Evolutionary conservation across 2,329 filamentous ascomycete species (phyloP).

Genomic region (Pyricularia pennisetigena): DNA sequence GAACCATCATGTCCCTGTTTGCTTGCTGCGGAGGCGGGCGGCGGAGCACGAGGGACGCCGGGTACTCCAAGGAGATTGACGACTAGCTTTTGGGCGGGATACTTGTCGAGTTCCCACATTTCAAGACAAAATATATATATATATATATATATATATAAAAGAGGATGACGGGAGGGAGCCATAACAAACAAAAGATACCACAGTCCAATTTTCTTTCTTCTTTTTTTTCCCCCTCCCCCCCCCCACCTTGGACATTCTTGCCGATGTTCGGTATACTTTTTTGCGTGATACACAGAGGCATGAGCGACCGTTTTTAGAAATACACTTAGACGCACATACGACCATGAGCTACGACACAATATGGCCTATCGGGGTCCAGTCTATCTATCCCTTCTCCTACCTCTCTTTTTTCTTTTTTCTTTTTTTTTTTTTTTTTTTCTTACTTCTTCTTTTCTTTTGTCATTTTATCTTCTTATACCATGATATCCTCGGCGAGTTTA

Average conservation of each 20-base stretch:
- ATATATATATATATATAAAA: too few species aligned
- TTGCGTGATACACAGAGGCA: too few species aligned
- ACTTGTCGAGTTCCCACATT: not conserved
- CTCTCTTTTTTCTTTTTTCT: not conserved
- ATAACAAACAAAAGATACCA: too few species aligned
- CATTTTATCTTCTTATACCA: not conserved
- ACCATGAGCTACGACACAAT: too few species aligned
- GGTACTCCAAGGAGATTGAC: slow-evolving; percentile 16
- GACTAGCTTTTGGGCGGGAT: slow-evolving; percentile 10
- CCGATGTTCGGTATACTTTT: not conserved
- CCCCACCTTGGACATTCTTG: not conserved
- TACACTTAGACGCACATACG: too few species aligned
- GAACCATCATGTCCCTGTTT: slow-evolving; percentile 46
- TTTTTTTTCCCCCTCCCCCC: too few species aligned
- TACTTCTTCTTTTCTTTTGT: not conserved
- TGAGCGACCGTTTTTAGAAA: too few species aligned
- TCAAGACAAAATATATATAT: too few species aligned
- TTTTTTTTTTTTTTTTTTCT: not conserved
- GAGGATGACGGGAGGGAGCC: not conserved
- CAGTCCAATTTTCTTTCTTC: too few species aligned
- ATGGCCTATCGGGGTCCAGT: too few species aligned
- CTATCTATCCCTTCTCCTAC: not conserved
- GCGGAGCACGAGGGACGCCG: slow-evolving; percentile 24
- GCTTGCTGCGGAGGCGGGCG: slow-evolving; percentile 48
- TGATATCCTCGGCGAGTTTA: not conserved